These are phyloP conservation scores for Sclerotinia spermophila DNA, from an alignment of 2,329 filamentous ascomycete genomes.

Conservation along the genomic window DNA sequence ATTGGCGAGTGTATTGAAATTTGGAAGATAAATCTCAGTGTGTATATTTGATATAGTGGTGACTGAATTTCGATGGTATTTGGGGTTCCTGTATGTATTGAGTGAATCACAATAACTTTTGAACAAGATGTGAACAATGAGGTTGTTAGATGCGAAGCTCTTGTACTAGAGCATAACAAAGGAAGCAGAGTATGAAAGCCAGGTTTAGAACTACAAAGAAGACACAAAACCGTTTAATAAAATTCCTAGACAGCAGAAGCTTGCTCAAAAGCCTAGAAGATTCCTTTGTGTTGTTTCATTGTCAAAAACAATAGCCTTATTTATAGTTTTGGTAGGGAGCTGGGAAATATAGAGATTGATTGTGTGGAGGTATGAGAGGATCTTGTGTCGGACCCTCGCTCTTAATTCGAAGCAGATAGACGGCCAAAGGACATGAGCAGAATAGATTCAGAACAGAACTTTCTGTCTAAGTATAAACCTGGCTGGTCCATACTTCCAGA, in stretches of 20 bases:
- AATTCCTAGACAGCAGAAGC: background rate
- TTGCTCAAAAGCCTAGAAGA: background rate
- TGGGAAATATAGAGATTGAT: background rate
- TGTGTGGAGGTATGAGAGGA: background rate
- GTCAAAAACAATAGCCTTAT: background rate
- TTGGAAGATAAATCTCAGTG: background rate
- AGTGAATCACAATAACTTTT: background rate
- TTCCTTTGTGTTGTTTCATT: background rate
- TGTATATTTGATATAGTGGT: background rate
- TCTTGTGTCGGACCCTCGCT: background rate
- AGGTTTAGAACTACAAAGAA: background rate
- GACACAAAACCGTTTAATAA: background rate
- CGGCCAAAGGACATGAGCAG: background rate
- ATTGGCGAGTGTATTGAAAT: background rate
- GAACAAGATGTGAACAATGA: background rate
- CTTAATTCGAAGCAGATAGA: background rate
- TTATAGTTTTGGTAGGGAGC: background rate
- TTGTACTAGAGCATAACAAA: background rate
- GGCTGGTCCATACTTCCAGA: background rate
- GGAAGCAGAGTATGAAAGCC: background rate
- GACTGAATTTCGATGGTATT: background rate
- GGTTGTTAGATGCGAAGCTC: background rate
- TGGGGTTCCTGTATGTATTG: background rate
- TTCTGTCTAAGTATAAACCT: background rate
- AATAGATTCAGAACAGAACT: background rate